Evolutionary conservation across 2,329 filamentous ascomycete genomes (phyloP).

Genomic region (Aspergillus persii): DNA sequence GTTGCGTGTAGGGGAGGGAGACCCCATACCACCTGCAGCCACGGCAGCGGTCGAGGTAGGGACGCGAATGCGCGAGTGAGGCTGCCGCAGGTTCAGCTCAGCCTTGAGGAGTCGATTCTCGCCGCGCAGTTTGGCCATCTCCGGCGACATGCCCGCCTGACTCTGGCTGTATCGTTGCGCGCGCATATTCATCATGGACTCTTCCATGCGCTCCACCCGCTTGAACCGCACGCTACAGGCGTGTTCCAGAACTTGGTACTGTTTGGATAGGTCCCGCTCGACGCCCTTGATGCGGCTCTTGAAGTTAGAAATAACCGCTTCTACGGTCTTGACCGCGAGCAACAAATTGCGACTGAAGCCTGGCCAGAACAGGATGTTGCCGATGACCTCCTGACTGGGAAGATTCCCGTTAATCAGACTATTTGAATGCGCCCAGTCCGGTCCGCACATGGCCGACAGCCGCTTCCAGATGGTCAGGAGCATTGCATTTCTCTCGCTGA

Average conservation of each 20-base stretch:
- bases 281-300: conserved; percentile 75
- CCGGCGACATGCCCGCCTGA: conserved; percentile 43
- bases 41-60: conserved; percentile 45
- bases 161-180: conserved; percentile 30
- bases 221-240: conserved; percentile 76
- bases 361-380: conserved; percentile 70
- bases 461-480: conserved; percentile 88
- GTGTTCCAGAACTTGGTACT: conserved; percentile 82
- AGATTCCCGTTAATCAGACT: conserved; percentile 84
- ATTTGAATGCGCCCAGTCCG: conserved; percentile 89
- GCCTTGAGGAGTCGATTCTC: conserved; percentile 61
- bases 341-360: conserved; percentile 89
- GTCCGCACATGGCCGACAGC: conserved; percentile 79
- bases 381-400: conserved; percentile 80
- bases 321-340: conserved; percentile 81
- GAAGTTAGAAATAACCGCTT: conserved; percentile 74
- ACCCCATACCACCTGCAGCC: conserved; percentile 32
- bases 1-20: conserved; percentile 30
- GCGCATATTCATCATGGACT: conserved; percentile 65
- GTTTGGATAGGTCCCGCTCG: conserved; percentile 86
- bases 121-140: conserved; percentile 57
- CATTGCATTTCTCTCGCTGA: conserved; percentile 84
- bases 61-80: conserved; percentile 57
- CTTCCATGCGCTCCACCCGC: conserved; percentile 83
- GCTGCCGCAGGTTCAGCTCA: conserved; percentile 67